Evolutionary conservation across 192 early-diverging fungal species (phyloP), one percentile per base, ranked within the genome.

Genomic region (Gryganskiella cystojenkinii): DNA sequence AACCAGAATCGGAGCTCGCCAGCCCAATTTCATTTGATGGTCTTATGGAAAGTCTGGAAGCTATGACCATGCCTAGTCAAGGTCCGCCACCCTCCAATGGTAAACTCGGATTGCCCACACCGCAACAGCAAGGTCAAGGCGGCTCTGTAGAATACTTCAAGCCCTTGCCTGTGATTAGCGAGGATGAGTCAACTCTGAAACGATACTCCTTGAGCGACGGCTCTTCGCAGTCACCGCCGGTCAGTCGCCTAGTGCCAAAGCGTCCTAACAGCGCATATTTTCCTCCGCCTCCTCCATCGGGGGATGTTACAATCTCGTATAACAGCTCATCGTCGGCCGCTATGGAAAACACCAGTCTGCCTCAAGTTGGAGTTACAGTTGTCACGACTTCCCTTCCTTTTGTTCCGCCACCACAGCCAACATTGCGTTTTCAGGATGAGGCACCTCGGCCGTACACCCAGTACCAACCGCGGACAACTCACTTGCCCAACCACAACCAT

Each of bases 1-100:
- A 44, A 4, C 49, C 24, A 33, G 25, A 57, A 13, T 42, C 40
- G 1, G 55, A 52, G 3, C 20, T 64, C 15, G 67, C 68, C 25
- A 69, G 74, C 27, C 66, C 74, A 0, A 78, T 60, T 25, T 78
- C 74, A 13, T 22, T 78, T 15, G 66, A 78, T 60, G 74, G 74
- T 9, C 27, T 78, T 10, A 45, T 78, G 66, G 74, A 78, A n/a
- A 78, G 74, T 22, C 59, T 78, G n/a, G 74, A 78, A 33, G 74
- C 74, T 1, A 69, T 78, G 74, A 42, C 61, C 2, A 68, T 40
- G 30, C 50, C 74, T 6, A 50, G 56, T 2, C 43, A 64, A 10
- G 50, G 19, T 13, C 25, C 37, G 2, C 9, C 43, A 46, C 35
- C 54, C 0, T 42, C 65, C 27, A 46, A 20, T n/a, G 31, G 13